Percentiles rank a stretch among this genome's conserved stretches.
phyloP scores from a whole-genome alignment of 805 yeast genomes.

The Metschnikowia reukaufii region DNA sequence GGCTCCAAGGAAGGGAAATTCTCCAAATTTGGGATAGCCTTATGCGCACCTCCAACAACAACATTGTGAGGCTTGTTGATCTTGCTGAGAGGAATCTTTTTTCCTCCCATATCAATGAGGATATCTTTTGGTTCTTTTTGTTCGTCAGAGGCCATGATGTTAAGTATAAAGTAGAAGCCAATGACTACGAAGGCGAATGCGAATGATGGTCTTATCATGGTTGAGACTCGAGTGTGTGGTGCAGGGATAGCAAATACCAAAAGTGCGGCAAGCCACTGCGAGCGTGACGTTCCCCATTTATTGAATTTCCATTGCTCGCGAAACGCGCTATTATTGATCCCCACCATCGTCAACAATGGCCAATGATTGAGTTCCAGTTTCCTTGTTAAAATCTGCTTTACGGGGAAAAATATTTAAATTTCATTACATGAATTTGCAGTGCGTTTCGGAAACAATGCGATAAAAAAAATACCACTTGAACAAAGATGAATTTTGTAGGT shows the following conservation, averaged over 20 bases:
- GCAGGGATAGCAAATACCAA: constrained; percentile 12
- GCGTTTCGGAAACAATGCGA: no score
- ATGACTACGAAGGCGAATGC: constrained; percentile 11
- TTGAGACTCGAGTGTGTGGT: constrained; percentile 7
- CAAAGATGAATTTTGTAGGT: no score
- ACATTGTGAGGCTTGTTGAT: constrained; percentile 41
- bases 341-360: not conserved
- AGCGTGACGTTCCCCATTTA: constrained; percentile 13
- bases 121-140: constrained; percentile 17
- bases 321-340: not conserved
- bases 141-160: constrained; percentile 14
- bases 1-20: constrained; percentile 21
- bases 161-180: constrained; percentile 11
- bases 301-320: constrained; percentile 2
- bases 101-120: constrained; percentile 35
- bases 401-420: no score
- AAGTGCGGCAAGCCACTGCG: constrained; percentile 6
- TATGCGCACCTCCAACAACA: constrained; percentile 19
- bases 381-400: no score
- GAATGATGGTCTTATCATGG: constrained; percentile 15
- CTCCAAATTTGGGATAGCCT: constrained; percentile 18
- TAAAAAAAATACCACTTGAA: no score
- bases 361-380: no score
- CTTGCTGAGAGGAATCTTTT: constrained; percentile 34
- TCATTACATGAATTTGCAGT: no score